Conservation (phyloP, 208 protist genomes). For the Trypanosoma vivax region DNA sequence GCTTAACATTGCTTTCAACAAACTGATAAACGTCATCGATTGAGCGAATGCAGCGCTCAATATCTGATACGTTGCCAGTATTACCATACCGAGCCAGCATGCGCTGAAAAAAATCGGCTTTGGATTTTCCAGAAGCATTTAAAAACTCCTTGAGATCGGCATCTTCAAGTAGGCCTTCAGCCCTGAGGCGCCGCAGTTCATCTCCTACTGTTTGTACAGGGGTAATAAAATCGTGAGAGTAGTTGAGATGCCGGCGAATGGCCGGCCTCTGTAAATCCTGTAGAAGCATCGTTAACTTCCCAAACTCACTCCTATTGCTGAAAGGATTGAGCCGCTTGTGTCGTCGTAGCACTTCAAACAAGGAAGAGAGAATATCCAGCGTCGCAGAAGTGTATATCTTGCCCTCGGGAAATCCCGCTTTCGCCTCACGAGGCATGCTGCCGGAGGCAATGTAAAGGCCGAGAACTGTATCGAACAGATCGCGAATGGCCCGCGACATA, state of each 20-base stretch:
- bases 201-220: slow-evolving; percentile 84
- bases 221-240: slow-evolving; percentile 50
- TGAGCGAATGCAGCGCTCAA: slow-evolving; percentile 89
- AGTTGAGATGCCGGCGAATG: slow-evolving; percentile 37
- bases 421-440: slow-evolving; percentile 46
- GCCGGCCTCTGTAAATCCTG: slow-evolving; percentile 83
- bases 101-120: slow-evolving; percentile 40
- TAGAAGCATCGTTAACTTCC: slow-evolving; percentile 95
- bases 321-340: slow-evolving; percentile 97
- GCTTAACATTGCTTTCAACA: slow-evolving; percentile 69
- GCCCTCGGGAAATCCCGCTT: slow-evolving; percentile 43
- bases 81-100: slow-evolving; percentile 52
- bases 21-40: slow-evolving; percentile 93
- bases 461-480: slow-evolving; percentile 74
- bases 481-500: slow-evolving; percentile 51
- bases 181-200: slow-evolving; percentile 41
- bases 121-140: slow-evolving; percentile 28
- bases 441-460: slow-evolving; percentile 76
- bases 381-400: slow-evolving; percentile 26
- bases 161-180: slow-evolving; percentile 60
- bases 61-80: slow-evolving; percentile 23
- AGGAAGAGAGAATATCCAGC: slow-evolving; percentile 67
- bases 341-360: slow-evolving; percentile 94
- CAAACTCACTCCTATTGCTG: slow-evolving; percentile 90
- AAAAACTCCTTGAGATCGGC: slow-evolving; percentile 55